Evolutionary conservation across 2,329 filamentous ascomycete species (phyloP), one percentile per base, ranked within the genome.

Genomic region (Fusarium pilosicola): DNA sequence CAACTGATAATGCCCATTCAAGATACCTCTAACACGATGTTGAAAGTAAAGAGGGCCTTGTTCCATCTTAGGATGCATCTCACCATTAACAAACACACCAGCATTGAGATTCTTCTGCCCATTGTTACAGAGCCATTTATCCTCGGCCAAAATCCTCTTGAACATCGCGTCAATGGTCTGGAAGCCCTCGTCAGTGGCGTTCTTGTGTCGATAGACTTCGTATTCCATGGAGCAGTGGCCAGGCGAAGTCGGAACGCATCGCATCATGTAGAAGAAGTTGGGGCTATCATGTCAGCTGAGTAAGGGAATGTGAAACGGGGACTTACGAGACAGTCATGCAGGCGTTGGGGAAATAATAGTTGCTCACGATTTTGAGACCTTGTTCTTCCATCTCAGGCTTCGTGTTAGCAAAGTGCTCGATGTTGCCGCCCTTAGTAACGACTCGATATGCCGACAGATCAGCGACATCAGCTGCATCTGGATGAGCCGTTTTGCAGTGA

Each of bases 251-350:
- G 71, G 71, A 7, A 68, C 38, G 3, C 58, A 68, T 34, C 67
- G 39, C 58, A 64, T 54, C 22, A 74, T 58, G 13, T 61, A 62
- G 2, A 74, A 74, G 39, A 74, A 74, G 17, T 68, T 55, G 6
- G 62, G 15, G 78, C 81, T 15, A 6, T 3, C 0, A 42, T 87
- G 81, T 80, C 87, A 91, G 32, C 89, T 89, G 26, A 34, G 24
- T 24, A 24, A 24, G 24, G 36, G 9, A 14, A 39, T 45, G 42
- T 49, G 15, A 42, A 34, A 4, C 4, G 1, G 0, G 1, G 7
- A 63, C 72, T 65, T 38, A 69, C 72, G 71, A 69, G 5, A 74
- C 71, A 2, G 71, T 71, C 71, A 74, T 74, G 13, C 63, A 74
- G 0, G 60, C 28, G 5, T 72, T 74, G 7, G 71, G 72, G 22